phyloP scores from a whole-genome alignment of 495 filamentous ascomycete genomes.

The Pseudomonodictys pantanalensis region DNA sequence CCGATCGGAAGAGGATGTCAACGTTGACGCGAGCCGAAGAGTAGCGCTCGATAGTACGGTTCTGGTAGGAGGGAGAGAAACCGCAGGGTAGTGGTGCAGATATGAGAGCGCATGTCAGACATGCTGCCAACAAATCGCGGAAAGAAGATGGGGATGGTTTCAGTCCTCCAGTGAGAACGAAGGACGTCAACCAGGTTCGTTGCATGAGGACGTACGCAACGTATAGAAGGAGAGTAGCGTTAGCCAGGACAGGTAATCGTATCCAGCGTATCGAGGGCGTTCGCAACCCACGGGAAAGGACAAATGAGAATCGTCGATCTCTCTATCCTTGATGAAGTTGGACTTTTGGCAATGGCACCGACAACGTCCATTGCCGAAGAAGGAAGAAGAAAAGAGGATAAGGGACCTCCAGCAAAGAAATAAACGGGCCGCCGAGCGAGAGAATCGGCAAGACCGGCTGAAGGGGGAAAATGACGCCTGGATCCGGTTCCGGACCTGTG shows the following conservation, averaged over 20 bases:
- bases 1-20: slow-evolving; percentile 23
- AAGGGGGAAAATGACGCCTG: slow-evolving; percentile 16
- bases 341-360: slow-evolving; percentile 32
- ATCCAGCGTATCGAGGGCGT: slow-evolving; percentile 11
- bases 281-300: not conserved
- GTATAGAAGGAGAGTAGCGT: not conserved
- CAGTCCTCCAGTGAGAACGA: not conserved
- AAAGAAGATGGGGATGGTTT: not conserved
- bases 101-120: slow-evolving; percentile 3
- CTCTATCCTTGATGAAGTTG: slow-evolving; percentile 26
- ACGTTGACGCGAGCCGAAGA: slow-evolving; percentile 29
- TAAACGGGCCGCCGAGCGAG: slow-evolving; percentile 1
- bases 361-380: slow-evolving; percentile 20
- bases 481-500: slow-evolving; percentile 25
- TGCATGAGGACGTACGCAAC: not conserved
- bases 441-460: not conserved
- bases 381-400: not conserved
- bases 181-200: not conserved
- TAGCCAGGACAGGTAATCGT: slow-evolving; percentile 5
- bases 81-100: slow-evolving; percentile 2
- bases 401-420: no score
- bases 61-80: slow-evolving; percentile 17
- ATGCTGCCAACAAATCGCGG: not conserved
- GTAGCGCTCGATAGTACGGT: slow-evolving; percentile 25
- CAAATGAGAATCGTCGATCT: slow-evolving; percentile 19